A percentile compares a stretch with the other conserved stretches of the same genome.
Conservation (phyloP, 257 asterid genomes). For the Ligustrum vulgare region DNA sequence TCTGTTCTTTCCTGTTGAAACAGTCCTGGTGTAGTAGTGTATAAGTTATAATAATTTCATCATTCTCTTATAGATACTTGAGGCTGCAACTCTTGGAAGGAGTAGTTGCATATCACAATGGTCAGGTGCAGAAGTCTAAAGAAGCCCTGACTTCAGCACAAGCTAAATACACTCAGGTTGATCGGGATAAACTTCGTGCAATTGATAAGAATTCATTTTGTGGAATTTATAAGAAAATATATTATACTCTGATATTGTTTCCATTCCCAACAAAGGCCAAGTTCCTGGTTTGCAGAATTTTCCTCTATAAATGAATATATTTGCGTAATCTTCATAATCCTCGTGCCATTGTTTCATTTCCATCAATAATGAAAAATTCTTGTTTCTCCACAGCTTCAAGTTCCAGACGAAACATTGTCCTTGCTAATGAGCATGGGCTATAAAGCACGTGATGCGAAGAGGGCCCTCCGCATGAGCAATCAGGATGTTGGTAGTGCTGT, state of each 20-base stretch:
- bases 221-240: conserved; percentile 5
- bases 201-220: conserved; percentile 4
- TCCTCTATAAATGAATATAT: background rate
- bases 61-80: conserved; percentile 57
- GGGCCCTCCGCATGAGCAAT: conserved; percentile 91
- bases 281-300: background rate
- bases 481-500: conserved; percentile 75
- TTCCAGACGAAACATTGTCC: conserved; percentile 79
- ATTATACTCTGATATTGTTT: background rate
- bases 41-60: conserved; percentile 2
- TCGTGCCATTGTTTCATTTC: background rate
- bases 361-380: background rate
- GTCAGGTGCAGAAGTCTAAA: conserved; percentile 67
- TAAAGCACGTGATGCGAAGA: conserved; percentile 69
- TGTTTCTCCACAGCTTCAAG: conserved; percentile 65
- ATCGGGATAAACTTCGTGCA: conserved; percentile 8
- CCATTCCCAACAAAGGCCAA: background rate
- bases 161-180: conserved; percentile 64
- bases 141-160: conserved; percentile 67
- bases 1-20: conserved; percentile 13
- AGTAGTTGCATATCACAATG: conserved; percentile 80
- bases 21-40: conserved; percentile 10
- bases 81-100: conserved; percentile 94
- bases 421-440: conserved; percentile 82
- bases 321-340: background rate